A percentile compares a stretch with the other conserved stretches of the same genome.
Conservation (phyloP, 805 yeast genomes). For the Cyberlindnera maclurae region DNA sequence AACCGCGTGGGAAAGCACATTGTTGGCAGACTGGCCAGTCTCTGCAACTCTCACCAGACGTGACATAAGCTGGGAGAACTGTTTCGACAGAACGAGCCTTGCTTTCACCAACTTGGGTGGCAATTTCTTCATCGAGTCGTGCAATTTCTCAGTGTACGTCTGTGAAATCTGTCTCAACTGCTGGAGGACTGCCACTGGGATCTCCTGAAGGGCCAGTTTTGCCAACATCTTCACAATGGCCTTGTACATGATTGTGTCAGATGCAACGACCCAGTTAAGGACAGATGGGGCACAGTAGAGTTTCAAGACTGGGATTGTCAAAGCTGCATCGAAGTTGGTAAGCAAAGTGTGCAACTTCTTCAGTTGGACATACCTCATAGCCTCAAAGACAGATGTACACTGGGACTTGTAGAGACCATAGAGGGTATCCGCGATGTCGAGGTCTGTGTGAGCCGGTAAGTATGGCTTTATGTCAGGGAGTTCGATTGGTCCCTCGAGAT, state of each 20-base stretch:
- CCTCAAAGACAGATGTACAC: conserved; percentile 57
- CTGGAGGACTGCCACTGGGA: conserved; percentile 48
- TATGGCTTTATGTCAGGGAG: conserved; percentile 30
- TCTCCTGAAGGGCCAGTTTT: conserved; percentile 49
- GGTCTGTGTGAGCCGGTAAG: conserved; percentile 14
- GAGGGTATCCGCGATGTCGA: conserved; percentile 48
- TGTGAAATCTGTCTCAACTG: conserved; percentile 49
- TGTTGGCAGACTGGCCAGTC: conserved; percentile 43
- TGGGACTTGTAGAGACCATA: conserved; percentile 56
- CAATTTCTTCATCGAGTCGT: conserved; percentile 34
- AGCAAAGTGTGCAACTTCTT: conserved; percentile 51
- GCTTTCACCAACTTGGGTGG: conserved; percentile 44
- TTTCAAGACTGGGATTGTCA: conserved; percentile 58
- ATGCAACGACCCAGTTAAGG: conserved; percentile 56
- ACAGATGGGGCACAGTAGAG: conserved; percentile 44
- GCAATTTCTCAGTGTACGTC: conserved; percentile 39
- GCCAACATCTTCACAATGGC: conserved; percentile 51
- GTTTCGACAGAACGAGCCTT: conserved; percentile 47
- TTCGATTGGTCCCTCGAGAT: conserved; percentile 23
- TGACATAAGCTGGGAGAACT: conserved; percentile 45
- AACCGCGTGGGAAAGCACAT: conserved; percentile 34
- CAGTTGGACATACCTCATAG: conserved; percentile 59
- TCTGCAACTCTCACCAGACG: conserved; percentile 49
- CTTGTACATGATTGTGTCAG: conserved; percentile 58
- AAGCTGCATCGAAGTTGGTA: conserved; percentile 43